A percentile compares a stretch with the other conserved stretches of the same genome.
Evolutionary conservation across 1,284 basidiomycete genomes (phyloP).

Genomic region (Papiliotrema laurentii): DNA sequence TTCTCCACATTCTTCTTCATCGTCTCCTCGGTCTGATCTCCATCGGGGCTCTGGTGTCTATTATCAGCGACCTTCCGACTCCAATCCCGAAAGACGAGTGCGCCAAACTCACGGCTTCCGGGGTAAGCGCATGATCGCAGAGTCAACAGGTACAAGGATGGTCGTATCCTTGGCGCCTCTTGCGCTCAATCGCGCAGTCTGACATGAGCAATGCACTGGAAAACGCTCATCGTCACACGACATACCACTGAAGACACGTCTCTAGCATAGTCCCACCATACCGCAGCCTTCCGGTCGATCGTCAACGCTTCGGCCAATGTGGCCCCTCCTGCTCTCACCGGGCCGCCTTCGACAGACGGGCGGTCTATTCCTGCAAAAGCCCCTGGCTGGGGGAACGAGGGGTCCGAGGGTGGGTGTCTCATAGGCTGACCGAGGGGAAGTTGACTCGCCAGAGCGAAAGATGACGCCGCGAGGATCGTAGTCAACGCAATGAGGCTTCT

Average conservation of each 20-base stretch:
- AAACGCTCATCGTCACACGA: conserved; percentile 1
- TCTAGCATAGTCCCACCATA: conserved; percentile 45
- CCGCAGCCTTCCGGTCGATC: conserved; percentile 30
- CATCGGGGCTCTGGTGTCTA: conserved; percentile 22
- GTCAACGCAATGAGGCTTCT: background rate
- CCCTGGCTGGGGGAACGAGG: conserved; percentile 7
- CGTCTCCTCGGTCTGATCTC: conserved; percentile 17
- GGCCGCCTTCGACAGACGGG: background rate
- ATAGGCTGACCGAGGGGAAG: background rate
- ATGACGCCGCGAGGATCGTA: background rate
- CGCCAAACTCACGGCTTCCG: conserved; percentile 39
- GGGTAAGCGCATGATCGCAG: conserved; percentile 35
- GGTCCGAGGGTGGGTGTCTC: conserved; percentile 2
- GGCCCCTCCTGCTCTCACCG: no score
- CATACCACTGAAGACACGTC: conserved; percentile 35
- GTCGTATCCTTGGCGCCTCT: conserved; percentile 30
- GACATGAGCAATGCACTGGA: background rate
- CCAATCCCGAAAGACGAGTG: no score
- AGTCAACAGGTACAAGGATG: conserved; percentile 42
- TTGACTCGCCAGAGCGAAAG: background rate
- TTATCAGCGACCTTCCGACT: no score
- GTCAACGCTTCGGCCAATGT: conserved; percentile 40
- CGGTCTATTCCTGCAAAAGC: background rate
- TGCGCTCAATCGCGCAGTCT: conserved; percentile 13
- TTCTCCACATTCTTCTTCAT: conserved; percentile 29